Conservation (phyloP, 2,329 filamentous ascomycete genomes). For the Ceratocystis eucalypticola region DNA sequence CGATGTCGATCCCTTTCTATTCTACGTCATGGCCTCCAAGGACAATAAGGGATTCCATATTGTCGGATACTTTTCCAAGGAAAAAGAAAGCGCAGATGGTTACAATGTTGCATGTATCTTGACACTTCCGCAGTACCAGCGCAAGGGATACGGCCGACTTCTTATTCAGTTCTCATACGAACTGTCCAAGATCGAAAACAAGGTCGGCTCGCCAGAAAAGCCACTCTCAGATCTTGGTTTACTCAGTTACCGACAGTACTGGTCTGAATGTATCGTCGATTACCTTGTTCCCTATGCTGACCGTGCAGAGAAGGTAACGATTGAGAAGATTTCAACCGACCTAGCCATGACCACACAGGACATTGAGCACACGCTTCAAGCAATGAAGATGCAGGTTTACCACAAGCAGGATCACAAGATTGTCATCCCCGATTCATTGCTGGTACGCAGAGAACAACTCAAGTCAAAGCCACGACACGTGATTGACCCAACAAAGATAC, state of each 20-base stretch:
- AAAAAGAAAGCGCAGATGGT: constrained; percentile 90
- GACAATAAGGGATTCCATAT: constrained; percentile 85
- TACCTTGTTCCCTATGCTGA: constrained; percentile 62
- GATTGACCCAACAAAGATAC: constrained; percentile 65
- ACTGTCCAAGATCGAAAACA: constrained; percentile 85
- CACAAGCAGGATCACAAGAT: constrained; percentile 95
- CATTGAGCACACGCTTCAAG: constrained; percentile 87
- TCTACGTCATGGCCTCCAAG: constrained; percentile 91
- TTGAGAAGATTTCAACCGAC: constrained; percentile 65
- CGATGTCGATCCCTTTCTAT: constrained; percentile 96
- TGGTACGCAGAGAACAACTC: constrained; percentile 67
- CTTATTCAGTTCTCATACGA: constrained; percentile 97
- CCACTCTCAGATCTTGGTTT: constrained; percentile 87
- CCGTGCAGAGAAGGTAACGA: constrained; percentile 58
- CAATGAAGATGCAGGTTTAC: constrained; percentile 88
- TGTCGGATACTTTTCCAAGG: constrained; percentile 99
- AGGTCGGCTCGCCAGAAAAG: constrained; percentile 92
- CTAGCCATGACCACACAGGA: constrained; percentile 96
- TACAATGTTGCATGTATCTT: constrained; percentile 98
- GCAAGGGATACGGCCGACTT: constrained; percentile 82
- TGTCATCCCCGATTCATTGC: constrained; percentile 71
- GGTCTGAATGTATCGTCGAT: constrained; percentile 89
- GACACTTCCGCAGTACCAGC: constrained; percentile 88
- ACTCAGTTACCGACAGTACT: constrained; percentile 90
- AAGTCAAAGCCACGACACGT: constrained; percentile 61